phyloP scores from a whole-genome alignment of 139 green algal genomes.

The Coelastrella sp. region DNA sequence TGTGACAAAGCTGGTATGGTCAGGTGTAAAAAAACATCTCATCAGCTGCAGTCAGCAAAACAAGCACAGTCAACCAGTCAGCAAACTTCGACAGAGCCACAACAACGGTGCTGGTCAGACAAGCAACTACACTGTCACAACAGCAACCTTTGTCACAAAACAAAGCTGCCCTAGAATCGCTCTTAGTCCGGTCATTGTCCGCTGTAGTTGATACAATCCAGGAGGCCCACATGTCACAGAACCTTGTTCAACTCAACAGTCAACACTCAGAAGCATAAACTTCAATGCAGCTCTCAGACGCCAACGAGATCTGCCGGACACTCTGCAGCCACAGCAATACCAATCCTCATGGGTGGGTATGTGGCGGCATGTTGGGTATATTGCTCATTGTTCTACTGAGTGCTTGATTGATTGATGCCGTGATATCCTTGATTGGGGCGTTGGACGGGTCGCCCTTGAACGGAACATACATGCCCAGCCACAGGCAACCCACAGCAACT shows the following conservation, averaged over 20 bases:
- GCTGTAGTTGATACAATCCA: no score
- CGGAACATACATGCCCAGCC: conserved; percentile 5
- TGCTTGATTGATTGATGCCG: neutral
- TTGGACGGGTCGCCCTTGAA: neutral
- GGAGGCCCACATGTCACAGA: neutral
- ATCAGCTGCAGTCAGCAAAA: neutral
- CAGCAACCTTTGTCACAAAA: no score
- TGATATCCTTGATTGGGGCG: conserved; percentile 12
- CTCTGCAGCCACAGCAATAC: no score
- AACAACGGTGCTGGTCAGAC: no score
- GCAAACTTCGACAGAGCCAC: no score
- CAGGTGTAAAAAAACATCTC: neutral
- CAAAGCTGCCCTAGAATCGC: no score
- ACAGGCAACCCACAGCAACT: conserved; percentile 6
- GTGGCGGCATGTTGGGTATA: neutral
- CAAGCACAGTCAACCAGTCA: neutral
- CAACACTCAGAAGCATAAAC: no score
- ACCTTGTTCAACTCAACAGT: no score
- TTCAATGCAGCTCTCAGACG: no score
- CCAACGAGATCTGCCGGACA: no score
- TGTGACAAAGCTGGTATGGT: neutral
- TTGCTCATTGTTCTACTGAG: neutral
- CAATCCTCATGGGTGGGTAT: neutral
- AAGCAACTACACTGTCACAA: no score
- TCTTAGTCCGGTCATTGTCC: no score